Evolutionary conservation across 768 basidiomycete species (phyloP), one percentile per base, ranked within the genome.

Genomic region (Termitomyces sp.): DNA sequence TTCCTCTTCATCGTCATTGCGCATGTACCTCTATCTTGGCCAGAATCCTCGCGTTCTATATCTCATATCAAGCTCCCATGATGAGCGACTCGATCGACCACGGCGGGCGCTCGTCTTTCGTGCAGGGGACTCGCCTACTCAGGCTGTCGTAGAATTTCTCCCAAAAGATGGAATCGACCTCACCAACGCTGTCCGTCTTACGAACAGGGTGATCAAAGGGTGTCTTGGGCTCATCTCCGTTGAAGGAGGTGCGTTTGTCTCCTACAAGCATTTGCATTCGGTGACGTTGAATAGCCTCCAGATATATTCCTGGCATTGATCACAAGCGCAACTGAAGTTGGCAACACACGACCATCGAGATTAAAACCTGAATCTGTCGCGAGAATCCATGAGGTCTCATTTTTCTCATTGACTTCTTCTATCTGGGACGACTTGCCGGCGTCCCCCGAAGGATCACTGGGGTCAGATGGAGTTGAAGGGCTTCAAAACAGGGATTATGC

Each of bases 301-400:
- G 93, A 95, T 64, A 82, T 93, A 55, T 98, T 97, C 74, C 82
- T 97, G 30, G 88, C 91, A 18, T 78, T 95, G 44, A 80, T 96
- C 55, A 87, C 87, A 6, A 82, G 87, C 46, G 84, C 91, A 4
- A 87, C 83, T 18, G 88, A 90, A 67, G 74, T 93, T 43, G 92
- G 89, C 48, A 85, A 87, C 68, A 84, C 86, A 48, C 77, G 86
- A 61, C 82, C 86, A 61, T 81, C 85, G 47, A 77, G 81, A 61
- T 63, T 73, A 64, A 71, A 78, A 60, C 77, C 86, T 13, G 86
- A 91, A 72, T 82, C 83, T 26, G 87, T 95, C 16, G 86, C 86
- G 10, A 87, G 86, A 61, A 95, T 99, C 57, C 86, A 95, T 61
- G 87, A 91, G 68, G 93, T 97, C 55, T 86, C 81, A 46, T 98